Evolutionary conservation across 306 rosid genomes (phyloP).

Genomic region (Mimosa bimucronata): DNA sequence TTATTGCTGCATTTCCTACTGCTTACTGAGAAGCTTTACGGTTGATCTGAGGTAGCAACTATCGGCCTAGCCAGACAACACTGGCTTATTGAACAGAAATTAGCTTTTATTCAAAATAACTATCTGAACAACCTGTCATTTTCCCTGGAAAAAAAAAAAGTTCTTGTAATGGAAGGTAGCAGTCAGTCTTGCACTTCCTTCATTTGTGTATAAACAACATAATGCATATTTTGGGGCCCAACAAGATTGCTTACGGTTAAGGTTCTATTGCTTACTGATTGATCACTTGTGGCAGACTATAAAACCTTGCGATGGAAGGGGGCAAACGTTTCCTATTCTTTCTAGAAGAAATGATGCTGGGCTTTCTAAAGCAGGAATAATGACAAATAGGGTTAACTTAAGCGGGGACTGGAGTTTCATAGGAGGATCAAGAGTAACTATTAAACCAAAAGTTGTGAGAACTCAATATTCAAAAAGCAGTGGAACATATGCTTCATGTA

Average conservation of each 20-base stretch:
- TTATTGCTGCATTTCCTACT: not conserved
- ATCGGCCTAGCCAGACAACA: constrained; percentile 11
- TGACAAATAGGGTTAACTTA: constrained; percentile 35
- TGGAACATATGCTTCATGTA: constrained; percentile 72
- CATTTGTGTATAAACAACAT: constrained; percentile 8
- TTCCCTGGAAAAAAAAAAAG: not conserved
- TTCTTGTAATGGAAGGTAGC: constrained; percentile 7
- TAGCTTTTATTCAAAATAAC: constrained; percentile 10
- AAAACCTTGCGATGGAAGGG: constrained; percentile 26
- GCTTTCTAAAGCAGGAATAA: constrained; percentile 41
- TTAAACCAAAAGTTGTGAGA: constrained; percentile 58
- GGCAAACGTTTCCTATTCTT: constrained; percentile 43
- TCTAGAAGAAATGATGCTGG: constrained; percentile 49
- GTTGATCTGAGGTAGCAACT: constrained; percentile 2
- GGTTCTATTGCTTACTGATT: constrained; percentile 45
- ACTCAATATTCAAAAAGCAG: constrained; percentile 45
- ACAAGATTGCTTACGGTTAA: constrained; percentile 26
- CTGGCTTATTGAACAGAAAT: constrained; percentile 18
- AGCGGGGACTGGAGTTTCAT: constrained; percentile 72
- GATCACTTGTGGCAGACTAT: constrained; percentile 50
- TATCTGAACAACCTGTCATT: constrained; percentile 11
- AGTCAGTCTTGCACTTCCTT: constrained; percentile 18
- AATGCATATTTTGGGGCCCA: constrained; percentile 28
- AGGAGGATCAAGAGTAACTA: constrained; percentile 67
- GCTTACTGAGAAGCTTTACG: not conserved